Evolutionary conservation across 345 rosid genomes (phyloP), one percentile per base, ranked within the genome.

Genomic region (Syzygium grande): DNA sequence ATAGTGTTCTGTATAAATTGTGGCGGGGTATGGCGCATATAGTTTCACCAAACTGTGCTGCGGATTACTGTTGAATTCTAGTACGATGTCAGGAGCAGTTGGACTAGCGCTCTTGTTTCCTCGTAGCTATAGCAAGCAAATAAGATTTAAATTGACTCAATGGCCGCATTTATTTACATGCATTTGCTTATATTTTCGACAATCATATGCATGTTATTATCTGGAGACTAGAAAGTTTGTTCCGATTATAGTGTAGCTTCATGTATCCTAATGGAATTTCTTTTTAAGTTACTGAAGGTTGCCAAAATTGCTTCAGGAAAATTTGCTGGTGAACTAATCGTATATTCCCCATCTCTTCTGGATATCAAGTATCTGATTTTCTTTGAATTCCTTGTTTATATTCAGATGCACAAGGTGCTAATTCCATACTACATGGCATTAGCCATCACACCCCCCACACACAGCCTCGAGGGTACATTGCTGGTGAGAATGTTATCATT

Each of bases 371-470:
- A 34, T 73, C 80, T 73, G 80, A 73, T 34, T 73, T 73, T 73
- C 80, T 34, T 51, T 85, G 73, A 85, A 21, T 27, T 85, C 9
- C 87, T 49, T 63, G 55, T n/a, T 79, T 65, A 55, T 29, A 12
- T 86, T 90, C 93, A 93, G 96, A 94, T 94, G 96, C 96, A 91
- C 89, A 89, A 63, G 89, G 91, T 93, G 68, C 79, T 93, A 87
- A 56, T 91, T 59, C 92, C 91, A 52, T 90, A 61, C 87, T 93
- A 90, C 85, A 21, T 88, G 29, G 90, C 94, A 51, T 87, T 94
- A 61, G 87, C 86, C 15, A 88, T 90, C 86, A 93, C 96, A 55
- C 95, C 94, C 7, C 85, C 90, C 90, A 90, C 88, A 61, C 94
- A 89, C 53, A 88, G 93, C 91, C 90, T 94, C 52, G 96, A 94